A percentile compares a stretch with the other conserved stretches of the same genome.
These are phyloP conservation scores for Rhizopogon parksii DNA, from an alignment of 1,284 basidiomycete species.

Conservation along the genomic window DNA sequence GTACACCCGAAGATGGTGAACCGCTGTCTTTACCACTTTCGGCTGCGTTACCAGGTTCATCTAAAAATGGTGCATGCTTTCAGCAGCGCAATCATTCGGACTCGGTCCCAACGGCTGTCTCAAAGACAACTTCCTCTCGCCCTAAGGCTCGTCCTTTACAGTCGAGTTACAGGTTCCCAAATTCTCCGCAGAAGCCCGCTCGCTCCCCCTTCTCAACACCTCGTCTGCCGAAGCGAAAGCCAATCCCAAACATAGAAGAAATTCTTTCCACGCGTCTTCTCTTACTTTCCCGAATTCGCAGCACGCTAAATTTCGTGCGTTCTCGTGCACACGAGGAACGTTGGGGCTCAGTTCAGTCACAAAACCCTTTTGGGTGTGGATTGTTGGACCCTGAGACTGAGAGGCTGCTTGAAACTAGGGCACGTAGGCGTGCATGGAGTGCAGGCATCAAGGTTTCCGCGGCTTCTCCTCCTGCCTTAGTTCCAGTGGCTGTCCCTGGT, in stretches of 20 bases:
- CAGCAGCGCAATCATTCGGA: neutral
- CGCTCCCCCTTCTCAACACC: neutral
- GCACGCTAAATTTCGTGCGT: slow-evolving; percentile 23
- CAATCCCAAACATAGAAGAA: slow-evolving; percentile 14
- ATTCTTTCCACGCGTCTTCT: slow-evolving; percentile 11
- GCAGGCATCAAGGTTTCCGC: slow-evolving; percentile 25
- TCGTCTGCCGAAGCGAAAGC: neutral
- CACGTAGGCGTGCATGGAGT: slow-evolving; percentile 29
- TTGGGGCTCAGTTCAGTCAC: slow-evolving; percentile 23
- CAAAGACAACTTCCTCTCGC: slow-evolving; percentile 19
- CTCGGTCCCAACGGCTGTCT: slow-evolving; percentile 8
- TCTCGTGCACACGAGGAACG: slow-evolving; percentile 24
- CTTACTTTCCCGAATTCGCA: slow-evolving; percentile 15
- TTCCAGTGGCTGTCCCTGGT: neutral
- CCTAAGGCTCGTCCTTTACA: slow-evolving; percentile 19
- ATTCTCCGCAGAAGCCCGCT: neutral
- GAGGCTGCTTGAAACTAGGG: slow-evolving; percentile 19
- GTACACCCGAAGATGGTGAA: slow-evolving; percentile 23
- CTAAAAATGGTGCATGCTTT: neutral
- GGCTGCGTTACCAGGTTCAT: neutral
- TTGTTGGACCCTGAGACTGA: slow-evolving; percentile 16
- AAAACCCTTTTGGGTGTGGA: neutral
- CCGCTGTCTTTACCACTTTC: slow-evolving; percentile 10
- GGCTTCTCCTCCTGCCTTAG: slow-evolving; percentile 6
- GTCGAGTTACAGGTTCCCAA: neutral